Percentiles rank a stretch among this genome's conserved stretches.
Conservation (phyloP, 2,329 filamentous ascomycete species). For the Diaporthe capsici region DNA sequence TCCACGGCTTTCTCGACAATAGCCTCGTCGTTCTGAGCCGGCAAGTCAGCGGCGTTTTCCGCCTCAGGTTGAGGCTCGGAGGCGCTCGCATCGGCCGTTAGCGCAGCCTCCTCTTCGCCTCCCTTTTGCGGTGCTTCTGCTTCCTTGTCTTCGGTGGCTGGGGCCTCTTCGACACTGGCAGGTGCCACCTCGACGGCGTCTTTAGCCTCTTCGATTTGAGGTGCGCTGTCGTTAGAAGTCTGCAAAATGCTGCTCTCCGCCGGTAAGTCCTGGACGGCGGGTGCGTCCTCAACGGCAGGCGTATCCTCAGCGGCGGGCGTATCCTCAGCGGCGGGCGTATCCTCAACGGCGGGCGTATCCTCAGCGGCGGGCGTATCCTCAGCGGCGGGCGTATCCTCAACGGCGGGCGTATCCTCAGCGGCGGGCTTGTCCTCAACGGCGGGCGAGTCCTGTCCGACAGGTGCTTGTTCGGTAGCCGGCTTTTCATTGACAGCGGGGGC, state of each 20-base stretch:
- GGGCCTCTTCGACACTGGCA: no score
- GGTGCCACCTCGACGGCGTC: no score
- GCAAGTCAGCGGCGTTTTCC: not conserved
- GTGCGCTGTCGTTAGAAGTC: not conserved
- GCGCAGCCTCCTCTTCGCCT: slow-evolving; percentile 34
- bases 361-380: slow-evolving; percentile 17
- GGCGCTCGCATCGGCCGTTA: not conserved
- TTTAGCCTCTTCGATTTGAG: not conserved
- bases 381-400: not conserved
- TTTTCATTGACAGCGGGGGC: not conserved
- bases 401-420: not conserved
- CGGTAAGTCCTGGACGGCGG: not conserved
- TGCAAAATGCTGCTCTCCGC: not conserved
- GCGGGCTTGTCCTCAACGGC: slow-evolving; percentile 33
- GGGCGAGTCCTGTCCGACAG: not conserved
- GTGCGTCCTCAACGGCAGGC: slow-evolving; percentile 21
- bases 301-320: slow-evolving; percentile 36
- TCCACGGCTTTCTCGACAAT: slow-evolving; percentile 31
- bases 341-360: not conserved
- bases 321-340: slow-evolving; percentile 33
- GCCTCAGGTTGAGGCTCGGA: not conserved
- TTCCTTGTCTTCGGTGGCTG: not conserved
- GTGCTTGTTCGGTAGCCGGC: not conserved
- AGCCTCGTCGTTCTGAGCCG: slow-evolving; percentile 25
- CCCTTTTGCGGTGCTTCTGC: not conserved